These are phyloP conservation scores for Chondrus crispus DNA, from an alignment of 23 red algal species.

Conservation along the genomic window DNA sequence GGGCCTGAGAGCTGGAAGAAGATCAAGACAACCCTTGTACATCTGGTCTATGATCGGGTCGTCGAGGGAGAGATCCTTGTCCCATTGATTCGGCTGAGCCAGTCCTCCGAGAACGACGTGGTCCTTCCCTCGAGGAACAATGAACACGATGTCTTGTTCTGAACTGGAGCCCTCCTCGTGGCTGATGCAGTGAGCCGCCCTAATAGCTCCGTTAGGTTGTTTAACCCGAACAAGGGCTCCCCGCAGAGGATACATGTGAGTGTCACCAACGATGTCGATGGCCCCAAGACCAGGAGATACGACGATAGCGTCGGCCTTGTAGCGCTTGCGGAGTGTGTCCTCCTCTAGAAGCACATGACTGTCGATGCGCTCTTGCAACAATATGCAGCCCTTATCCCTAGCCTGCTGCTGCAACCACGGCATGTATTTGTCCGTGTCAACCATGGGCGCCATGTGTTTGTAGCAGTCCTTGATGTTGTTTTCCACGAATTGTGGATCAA, in stretches of 20 bases:
- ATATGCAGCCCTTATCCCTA: background rate
- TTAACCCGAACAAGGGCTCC: constrained; percentile 54
- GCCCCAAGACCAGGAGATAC: background rate
- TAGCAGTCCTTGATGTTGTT: background rate
- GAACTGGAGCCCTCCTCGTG: constrained; percentile 4
- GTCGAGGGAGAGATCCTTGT: background rate
- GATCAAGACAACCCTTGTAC: background rate
- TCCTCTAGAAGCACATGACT: background rate
- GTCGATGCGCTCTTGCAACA: background rate
- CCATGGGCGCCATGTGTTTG: background rate
- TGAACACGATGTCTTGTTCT: constrained; percentile 41
- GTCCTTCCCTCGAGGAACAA: constrained; percentile 40
- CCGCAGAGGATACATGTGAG: constrained; percentile 44
- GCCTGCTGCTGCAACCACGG: background rate
- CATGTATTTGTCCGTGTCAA: background rate
- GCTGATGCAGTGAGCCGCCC: background rate
- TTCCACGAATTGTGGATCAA: background rate
- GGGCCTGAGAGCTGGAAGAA: constrained; percentile 65
- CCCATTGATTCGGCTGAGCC: constrained; percentile 55
- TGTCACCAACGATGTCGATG: background rate
- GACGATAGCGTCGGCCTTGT: background rate
- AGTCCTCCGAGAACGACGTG: constrained; percentile 59
- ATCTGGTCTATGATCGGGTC: constrained; percentile 35
- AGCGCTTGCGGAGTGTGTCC: background rate
- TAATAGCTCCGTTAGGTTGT: constrained; percentile 25